These are phyloP conservation scores for Cyberlindnera euphorbiae DNA, from an alignment of 805 yeast genomes.

Conservation along the genomic window DNA sequence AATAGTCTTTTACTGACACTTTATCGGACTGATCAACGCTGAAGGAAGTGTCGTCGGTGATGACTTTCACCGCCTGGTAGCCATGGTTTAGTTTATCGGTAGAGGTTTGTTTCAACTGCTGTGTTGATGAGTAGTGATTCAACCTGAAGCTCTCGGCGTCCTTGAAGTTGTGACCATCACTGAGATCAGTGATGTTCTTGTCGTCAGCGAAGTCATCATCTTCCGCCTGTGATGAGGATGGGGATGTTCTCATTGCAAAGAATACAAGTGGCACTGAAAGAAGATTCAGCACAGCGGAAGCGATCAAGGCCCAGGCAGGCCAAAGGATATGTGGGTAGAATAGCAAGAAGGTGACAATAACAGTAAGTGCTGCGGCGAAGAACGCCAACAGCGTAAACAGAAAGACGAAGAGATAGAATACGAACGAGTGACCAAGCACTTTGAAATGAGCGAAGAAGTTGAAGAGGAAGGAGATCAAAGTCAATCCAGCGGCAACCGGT, in stretches of 20 bases:
- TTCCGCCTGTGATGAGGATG: conserved; percentile 7
- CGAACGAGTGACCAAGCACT: conserved; percentile 22
- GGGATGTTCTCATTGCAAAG: conserved; percentile 29
- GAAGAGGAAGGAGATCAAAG: conserved; percentile 40
- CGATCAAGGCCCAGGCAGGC: conserved; percentile 71
- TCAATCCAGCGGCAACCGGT: conserved; percentile 66
- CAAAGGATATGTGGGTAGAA: conserved; percentile 64
- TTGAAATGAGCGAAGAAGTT: conserved; percentile 31
- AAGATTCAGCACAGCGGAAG: conserved; percentile 55
- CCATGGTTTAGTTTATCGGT: conserved; percentile 15
- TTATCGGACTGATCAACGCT: conserved; percentile 22
- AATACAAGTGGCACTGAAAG: conserved; percentile 46
- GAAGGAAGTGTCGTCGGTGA: conserved; percentile 23
- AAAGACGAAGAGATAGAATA: conserved; percentile 39
- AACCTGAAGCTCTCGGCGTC: conserved; percentile 10
- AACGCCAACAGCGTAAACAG: conserved; percentile 46
- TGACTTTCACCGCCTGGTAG: conserved; percentile 17
- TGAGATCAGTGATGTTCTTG: conserved; percentile 23
- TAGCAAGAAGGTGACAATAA: conserved; percentile 50
- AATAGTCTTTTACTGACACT: conserved; percentile 22
- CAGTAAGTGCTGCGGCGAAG: conserved; percentile 47
- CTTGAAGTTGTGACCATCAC: conserved; percentile 21
- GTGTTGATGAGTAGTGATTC: conserved; percentile 10
- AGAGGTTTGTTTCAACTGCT: conserved; percentile 6
- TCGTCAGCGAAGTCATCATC: conserved; percentile 15